Percentiles rank a stretch among this genome's conserved stretches.
Evolutionary conservation across 352 stramenopile genomes (phyloP).

Genomic region (Globisporangium uncinulatum): DNA sequence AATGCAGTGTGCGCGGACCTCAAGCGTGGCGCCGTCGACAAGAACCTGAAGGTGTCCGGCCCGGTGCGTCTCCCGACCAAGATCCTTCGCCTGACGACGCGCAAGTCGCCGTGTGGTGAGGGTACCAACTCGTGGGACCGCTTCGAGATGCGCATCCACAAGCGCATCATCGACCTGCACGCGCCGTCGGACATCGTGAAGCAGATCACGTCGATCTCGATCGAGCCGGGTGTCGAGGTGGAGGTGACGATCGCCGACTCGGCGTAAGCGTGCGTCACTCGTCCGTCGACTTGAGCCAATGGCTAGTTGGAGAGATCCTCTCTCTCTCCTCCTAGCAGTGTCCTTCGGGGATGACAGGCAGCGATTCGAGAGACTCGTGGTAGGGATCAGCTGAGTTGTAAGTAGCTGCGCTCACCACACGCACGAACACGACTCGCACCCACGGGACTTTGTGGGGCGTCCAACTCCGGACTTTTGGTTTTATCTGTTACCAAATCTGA

Average conservation of each 20-base stretch:
- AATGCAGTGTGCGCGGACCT: conserved; percentile 93
- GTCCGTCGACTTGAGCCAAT: too few relatives aligned
- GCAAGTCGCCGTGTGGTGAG: conserved; percentile 97
- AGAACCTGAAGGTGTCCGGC: conserved; percentile 98
- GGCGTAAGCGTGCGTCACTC: conserved; percentile 39
- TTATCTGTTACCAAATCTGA: background rate
- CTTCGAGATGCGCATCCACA: conserved; percentile 99
- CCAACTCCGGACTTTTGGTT: background rate
- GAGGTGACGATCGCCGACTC: conserved; percentile 97
- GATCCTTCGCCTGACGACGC: conserved; percentile 97
- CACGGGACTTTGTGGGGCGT: background rate
- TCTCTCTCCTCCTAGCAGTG: conserved; percentile 9
- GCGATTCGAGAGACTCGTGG: background rate
- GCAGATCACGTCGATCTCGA: conserved; percentile 99
- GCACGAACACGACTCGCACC: conserved; percentile 1
- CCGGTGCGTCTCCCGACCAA: conserved; percentile 99
- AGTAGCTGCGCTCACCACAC: background rate
- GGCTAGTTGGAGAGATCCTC: background rate
- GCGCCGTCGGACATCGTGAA: conserved; percentile 98
- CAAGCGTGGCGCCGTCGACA: conserved; percentile 97
- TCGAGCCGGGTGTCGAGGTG: conserved; percentile 98
- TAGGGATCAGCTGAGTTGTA: background rate
- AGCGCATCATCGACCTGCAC: conserved; percentile 99
- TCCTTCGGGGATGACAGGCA: background rate
- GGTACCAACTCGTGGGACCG: conserved; percentile 99